phyloP scores from a whole-genome alignment of 805 yeast genomes.

The Yamadazyma takamatsuzukensis region DNA sequence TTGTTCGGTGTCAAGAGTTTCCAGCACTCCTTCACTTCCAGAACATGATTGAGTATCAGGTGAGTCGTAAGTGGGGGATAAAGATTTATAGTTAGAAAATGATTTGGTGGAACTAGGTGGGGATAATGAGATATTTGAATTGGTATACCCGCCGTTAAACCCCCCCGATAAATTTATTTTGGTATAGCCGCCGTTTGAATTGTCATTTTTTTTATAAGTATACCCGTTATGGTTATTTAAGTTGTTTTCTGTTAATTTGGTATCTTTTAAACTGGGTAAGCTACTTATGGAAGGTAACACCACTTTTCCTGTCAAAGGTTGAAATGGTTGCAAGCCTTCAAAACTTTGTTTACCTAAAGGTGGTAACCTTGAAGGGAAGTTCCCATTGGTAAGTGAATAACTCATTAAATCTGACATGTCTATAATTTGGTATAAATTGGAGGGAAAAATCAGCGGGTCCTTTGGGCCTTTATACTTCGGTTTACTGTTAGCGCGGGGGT shows the following conservation, averaged over 20 bases:
- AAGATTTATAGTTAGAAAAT: not conserved
- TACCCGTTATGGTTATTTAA: conserved; percentile 2
- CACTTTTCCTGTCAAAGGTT: no score
- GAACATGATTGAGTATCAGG: not conserved
- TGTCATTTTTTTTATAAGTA: conserved; percentile 1
- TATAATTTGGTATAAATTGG: no score
- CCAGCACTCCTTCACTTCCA: not conserved
- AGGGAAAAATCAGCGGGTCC: no score
- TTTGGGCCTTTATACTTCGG: conserved; percentile 9
- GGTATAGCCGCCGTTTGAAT: conserved; percentile 1
- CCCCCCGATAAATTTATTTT: no score
- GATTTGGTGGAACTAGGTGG: conserved; percentile 1
- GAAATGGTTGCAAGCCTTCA: no score
- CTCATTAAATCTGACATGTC: no score
- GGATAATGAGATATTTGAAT: not conserved
- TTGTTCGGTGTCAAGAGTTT: not conserved
- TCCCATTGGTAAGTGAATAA: no score
- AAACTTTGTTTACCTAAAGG: no score
- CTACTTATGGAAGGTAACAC: conserved; percentile 12
- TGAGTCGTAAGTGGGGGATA: not conserved
- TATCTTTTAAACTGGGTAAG: not conserved
- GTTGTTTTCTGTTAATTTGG: conserved; percentile 12
- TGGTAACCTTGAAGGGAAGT: no score
- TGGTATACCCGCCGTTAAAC: no score
- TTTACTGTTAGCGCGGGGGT: conserved; percentile 9